Evolutionary conservation across 306 rosid genomes (phyloP).

Genomic region (Fragaria ananassa): DNA sequence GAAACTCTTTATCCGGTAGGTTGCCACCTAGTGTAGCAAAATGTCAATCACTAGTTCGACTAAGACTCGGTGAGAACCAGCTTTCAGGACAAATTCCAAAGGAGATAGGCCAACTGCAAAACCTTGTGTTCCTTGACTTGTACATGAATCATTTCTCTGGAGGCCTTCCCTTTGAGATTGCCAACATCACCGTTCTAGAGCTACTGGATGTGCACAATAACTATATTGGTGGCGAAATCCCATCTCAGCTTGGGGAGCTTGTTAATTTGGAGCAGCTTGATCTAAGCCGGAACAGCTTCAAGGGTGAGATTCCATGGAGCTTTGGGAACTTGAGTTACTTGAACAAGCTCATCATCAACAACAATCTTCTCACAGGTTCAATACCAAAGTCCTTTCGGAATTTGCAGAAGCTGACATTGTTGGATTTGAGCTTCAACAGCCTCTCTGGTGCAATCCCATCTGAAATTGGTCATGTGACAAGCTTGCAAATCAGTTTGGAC

Average conservation of each 20-base stretch:
- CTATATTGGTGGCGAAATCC: constrained; percentile 69
- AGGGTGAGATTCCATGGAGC: constrained; percentile 71
- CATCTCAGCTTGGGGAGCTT: constrained; percentile 68
- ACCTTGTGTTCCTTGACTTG: constrained; percentile 90
- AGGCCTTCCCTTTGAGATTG: constrained; percentile 69
- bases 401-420: constrained; percentile 74
- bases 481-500: constrained; percentile 88
- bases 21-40: constrained; percentile 64
- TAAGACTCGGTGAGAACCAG: constrained; percentile 90
- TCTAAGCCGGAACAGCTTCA: constrained; percentile 80
- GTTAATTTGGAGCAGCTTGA: constrained; percentile 93
- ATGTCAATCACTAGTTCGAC: constrained; percentile 74
- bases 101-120: constrained; percentile 79
- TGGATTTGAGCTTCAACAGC: constrained; percentile 84
- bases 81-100: constrained; percentile 84
- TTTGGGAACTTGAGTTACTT: constrained; percentile 87
- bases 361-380: constrained; percentile 66
- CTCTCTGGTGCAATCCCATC: constrained; percentile 72
- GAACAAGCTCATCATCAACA: constrained; percentile 85
- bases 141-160: constrained; percentile 89
- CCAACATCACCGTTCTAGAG: constrained; percentile 86
- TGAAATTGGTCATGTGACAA: constrained; percentile 73
- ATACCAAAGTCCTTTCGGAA: constrained; percentile 67
- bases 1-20: constrained; percentile 75
- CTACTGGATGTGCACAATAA: constrained; percentile 83